Base-by-base conservation (phyloP, 1,284 basidiomycete genomes). In the Mycosarcoma maydis region DNA sequence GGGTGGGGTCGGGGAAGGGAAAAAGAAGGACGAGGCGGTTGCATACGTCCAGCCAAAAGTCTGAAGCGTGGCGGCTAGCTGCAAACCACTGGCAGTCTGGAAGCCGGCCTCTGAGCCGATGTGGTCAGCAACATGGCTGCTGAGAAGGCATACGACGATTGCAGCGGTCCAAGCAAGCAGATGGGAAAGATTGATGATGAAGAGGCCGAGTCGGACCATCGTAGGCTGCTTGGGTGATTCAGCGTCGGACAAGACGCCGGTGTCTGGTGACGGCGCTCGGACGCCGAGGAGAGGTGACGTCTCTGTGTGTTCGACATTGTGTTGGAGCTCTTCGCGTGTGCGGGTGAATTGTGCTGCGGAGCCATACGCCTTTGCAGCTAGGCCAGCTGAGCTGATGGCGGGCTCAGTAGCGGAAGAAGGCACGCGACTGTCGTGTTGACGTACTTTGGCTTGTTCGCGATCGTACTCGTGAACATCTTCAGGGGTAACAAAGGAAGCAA, bases 381-480 rank as follows among this genome's bases (percentile, higher is more conserved):
- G 3, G 16, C 33, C n/a, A 8, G 30, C 32, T 16, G 24, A 10
- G 19, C 23, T 16, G 16, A 27, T 10, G 17, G 22, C 38, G 11
- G 42, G 0, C 14, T 30, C 2, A 19, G 16, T 24, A 16, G 3
- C 17, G 13, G 40, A 14, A 5, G 50, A 30, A 5, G 39, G 26
- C 14, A 22, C 24, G 3, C 56, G 43, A 23, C 44, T 24, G 23
- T 56, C 39, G 2, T 52, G 34, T 19, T 55, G 29, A 14, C 39
- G 38, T 9, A 53, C 53, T 16, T 43, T 17, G 0, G 26, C 48
- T 19, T 62, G 52, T 24, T 37, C 26, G 17, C 32, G 59, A 19
- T 62, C 53, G 53, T 62, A 62, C 22, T 56, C 53, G 33, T 52
- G 59, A 0, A 62, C 59, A 24, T 62, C 59, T 17, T 62, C 48